Base-by-base conservation (phyloP, 1,139 yeast genomes). In the Saccharomyces hybrid region DNA sequence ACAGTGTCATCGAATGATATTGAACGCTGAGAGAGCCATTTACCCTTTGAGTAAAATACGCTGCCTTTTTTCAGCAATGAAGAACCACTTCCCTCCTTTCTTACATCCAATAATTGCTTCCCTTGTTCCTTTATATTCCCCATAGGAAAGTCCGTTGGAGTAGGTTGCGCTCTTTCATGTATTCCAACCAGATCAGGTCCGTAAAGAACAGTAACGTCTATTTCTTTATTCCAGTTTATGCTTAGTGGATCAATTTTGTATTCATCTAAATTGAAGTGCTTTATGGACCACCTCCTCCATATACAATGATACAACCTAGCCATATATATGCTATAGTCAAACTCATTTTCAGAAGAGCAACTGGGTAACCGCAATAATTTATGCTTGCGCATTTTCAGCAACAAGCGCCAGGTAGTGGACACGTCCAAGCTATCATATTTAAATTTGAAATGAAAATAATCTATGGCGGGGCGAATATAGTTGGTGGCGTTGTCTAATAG, bases 201-300 rank as follows among this genome's bases (percentile, higher is more conserved):
- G 53, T 68, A 68, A 5, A 68, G 58, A 5, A 65, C 66, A 1
- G 70, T 66, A 31, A 67, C 58, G 52, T 68, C 71, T 11, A 58
- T 62, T 41, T 64, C 68, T 54, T 68, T 68, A 54, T 65, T 60
- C 71, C 71, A 68, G 58, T 68, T 65, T 49, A 68, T 60, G 5
- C 55, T 54, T 3, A 66, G 50, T 8, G 71, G 70, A 48, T 68
- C 61, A 4, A 61, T 48, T 52, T 61, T 65, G 7, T 14, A 8
- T 25, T 54, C 46, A 1, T 58, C 53, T 14, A 62, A 48, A 26
- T 55, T 50, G 53, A 53, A 60, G 11, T 52, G 54, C 32, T 62
- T 57, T 48, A 65, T 62, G 13, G 69, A 62, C 69, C 70, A 68
- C 27, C 70, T 63, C 51, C 71, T 62, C 69, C 70, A 67, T 8